phyloP scores from a whole-genome alignment of 2,329 filamentous ascomycete species.

The Alternaria burnsii region DNA sequence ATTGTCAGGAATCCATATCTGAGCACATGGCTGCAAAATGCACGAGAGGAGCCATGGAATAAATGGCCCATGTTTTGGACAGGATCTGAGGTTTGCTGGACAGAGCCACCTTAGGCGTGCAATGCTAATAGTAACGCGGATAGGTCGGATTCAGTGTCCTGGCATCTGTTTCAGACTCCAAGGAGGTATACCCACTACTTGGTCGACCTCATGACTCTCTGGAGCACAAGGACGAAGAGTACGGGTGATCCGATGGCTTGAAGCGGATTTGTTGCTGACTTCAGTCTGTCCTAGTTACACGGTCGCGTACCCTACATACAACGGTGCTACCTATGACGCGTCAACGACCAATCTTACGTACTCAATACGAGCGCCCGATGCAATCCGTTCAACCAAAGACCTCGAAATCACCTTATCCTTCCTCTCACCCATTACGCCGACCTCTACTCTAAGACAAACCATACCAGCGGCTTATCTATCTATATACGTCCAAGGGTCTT shows the following conservation, averaged over 20 bases:
- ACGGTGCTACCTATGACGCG: constrained; percentile 71
- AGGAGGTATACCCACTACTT: constrained; percentile 69
- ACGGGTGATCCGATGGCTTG: constrained; percentile 19
- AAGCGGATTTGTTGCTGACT: constrained; percentile 4
- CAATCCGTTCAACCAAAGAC: constrained; percentile 45
- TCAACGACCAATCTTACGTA: constrained; percentile 76
- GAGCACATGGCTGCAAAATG: constrained; percentile 67
- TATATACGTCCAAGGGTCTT: constrained; percentile 72
- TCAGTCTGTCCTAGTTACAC: constrained; percentile 56
- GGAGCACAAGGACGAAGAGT: constrained; percentile 51
- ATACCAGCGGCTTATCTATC: constrained; percentile 84
- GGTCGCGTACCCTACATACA: constrained; percentile 66
- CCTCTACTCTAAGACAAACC: constrained; percentile 80
- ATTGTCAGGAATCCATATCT: constrained; percentile 62
- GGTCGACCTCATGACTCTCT: constrained; percentile 73
- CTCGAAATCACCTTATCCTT: constrained; percentile 70
- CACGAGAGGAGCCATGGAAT: constrained; percentile 78
- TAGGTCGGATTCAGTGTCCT: constrained; percentile 70
- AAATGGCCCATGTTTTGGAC: constrained; percentile 90
- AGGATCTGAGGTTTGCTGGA: constrained; percentile 64
- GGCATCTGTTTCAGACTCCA: constrained; percentile 67
- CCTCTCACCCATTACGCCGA: constrained; percentile 81
- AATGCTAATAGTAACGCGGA: constrained; percentile 19
- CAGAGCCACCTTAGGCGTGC: background rate
- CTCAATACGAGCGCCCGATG: constrained; percentile 59